Conservation (phyloP, 1,139 yeast genomes). For the Nadsonia starkeyi-henricii region DNA sequence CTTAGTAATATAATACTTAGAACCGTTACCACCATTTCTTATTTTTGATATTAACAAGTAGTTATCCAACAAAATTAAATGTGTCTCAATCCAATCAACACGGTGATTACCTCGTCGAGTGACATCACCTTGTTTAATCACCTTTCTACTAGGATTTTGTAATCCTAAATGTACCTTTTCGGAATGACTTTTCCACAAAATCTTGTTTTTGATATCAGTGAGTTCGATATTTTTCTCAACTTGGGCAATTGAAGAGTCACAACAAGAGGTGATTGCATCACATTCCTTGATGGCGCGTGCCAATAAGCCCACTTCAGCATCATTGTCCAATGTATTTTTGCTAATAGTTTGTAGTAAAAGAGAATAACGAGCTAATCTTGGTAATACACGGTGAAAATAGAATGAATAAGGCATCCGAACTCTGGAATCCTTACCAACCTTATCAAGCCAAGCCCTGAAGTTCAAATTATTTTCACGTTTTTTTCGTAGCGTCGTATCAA, state of each 20-base stretch:
- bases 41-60: conserved; percentile 53
- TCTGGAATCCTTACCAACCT: conserved; percentile 31
- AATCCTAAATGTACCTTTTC: conserved; percentile 34
- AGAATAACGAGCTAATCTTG: conserved; percentile 58
- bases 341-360: conserved; percentile 49
- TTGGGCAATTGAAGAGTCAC: conserved; percentile 32
- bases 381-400: conserved; percentile 63
- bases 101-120: conserved; percentile 48
- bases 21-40: conserved; percentile 21
- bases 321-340: conserved; percentile 36
- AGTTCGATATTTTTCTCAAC: conserved; percentile 30
- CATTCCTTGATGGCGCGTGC: conserved; percentile 40
- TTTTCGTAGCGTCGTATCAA: conserved; percentile 21
- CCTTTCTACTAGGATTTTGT: conserved; percentile 40
- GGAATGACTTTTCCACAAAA: conserved; percentile 26
- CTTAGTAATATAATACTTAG: conserved; percentile 22
- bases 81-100: conserved; percentile 32
- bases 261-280: conserved; percentile 31
- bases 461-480: conserved; percentile 32
- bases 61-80: conserved; percentile 58
- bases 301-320: conserved; percentile 42
- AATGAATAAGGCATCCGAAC: conserved; percentile 44
- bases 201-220: conserved; percentile 19
- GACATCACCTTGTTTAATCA: conserved; percentile 49
- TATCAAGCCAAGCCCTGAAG: conserved; percentile 37